Percentiles rank a stretch among this genome's conserved stretches.
phyloP scores from a whole-genome alignment of 352 stramenopile species.

The Phytopythium helicoides region DNA sequence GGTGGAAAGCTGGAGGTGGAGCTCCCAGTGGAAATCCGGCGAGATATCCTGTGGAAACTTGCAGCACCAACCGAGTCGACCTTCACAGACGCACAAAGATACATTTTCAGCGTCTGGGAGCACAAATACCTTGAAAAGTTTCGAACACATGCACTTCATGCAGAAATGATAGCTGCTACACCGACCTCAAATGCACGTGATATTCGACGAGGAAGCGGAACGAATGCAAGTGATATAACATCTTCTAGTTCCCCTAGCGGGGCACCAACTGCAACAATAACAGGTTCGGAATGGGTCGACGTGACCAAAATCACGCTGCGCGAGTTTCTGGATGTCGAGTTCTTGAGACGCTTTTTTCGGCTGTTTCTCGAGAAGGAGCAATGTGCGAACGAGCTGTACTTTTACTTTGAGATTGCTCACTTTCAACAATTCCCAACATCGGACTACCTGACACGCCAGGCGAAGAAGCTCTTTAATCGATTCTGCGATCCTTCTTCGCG shows the following conservation, averaged over 20 bases:
- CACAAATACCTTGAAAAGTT: slow-evolving; percentile 44
- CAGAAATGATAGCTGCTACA: slow-evolving; percentile 32
- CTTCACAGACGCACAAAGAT: slow-evolving; percentile 55
- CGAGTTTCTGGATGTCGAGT: slow-evolving; percentile 61
- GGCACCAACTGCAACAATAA: too few relatives aligned
- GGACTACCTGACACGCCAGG: slow-evolving; percentile 63
- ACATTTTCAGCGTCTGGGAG: slow-evolving; percentile 59
- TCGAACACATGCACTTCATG: slow-evolving; percentile 25
- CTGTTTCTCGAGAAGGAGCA: slow-evolving; percentile 74
- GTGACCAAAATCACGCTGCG: slow-evolving; percentile 46
- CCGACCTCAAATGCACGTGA: slow-evolving; percentile 7
- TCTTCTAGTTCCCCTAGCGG: too few relatives aligned
- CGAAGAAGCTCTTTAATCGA: slow-evolving; percentile 59
- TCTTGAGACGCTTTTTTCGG: slow-evolving; percentile 55
- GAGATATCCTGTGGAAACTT: slow-evolving; percentile 65
- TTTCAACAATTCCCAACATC: slow-evolving; percentile 80
- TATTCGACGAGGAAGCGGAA: slow-evolving; percentile 7
- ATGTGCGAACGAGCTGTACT: slow-evolving; percentile 65
- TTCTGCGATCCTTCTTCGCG: slow-evolving; percentile 64
- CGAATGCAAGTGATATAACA: too few relatives aligned
- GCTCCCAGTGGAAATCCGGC: slow-evolving; percentile 53
- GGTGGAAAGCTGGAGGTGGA: slow-evolving; percentile 62
- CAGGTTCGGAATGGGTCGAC: slow-evolving; percentile 33
- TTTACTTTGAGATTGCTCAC: slow-evolving; percentile 70
- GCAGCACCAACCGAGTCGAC: slow-evolving; percentile 51